Conservation (phyloP, 2,329 filamentous ascomycete genomes). For the Aspergillus sp. region DNA sequence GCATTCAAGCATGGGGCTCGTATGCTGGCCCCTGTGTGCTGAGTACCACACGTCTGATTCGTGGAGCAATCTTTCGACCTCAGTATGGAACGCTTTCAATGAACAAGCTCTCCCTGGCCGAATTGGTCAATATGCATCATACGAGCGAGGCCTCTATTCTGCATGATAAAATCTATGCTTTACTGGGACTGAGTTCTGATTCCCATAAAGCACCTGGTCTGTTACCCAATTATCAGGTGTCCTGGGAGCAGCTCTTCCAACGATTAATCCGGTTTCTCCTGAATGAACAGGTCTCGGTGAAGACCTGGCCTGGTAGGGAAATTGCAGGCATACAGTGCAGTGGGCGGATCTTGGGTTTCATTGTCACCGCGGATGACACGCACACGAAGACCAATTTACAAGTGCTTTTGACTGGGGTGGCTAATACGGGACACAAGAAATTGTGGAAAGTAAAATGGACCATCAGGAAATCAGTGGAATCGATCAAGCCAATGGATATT, state of each 20-base stretch:
- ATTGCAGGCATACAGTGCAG: not conserved
- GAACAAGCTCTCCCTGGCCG: not conserved
- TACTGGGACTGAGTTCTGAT: not conserved
- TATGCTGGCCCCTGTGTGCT: not conserved
- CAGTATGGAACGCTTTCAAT: not conserved
- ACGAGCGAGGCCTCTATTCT: not conserved
- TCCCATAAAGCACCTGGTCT: not conserved
- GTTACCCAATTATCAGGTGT: not conserved
- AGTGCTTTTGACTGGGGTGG: no score
- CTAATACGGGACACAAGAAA: no score
- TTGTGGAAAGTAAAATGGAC: no score
- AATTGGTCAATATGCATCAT: not conserved
- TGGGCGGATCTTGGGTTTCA: not conserved
- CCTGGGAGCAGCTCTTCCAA: not conserved
- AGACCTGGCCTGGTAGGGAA: not conserved
- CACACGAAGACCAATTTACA: no score
- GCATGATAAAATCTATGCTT: not conserved
- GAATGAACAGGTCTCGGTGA: not conserved
- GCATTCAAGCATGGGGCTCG: not conserved
- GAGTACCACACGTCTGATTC: not conserved
- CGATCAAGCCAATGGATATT: no score
- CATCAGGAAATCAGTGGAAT: no score
- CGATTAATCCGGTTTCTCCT: not conserved
- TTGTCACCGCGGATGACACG: no score
- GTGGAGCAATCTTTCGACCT: not conserved